Evolutionary conservation across 148 eudicot genomes (phyloP).

Genomic region (Heliamphora exappendiculata): DNA sequence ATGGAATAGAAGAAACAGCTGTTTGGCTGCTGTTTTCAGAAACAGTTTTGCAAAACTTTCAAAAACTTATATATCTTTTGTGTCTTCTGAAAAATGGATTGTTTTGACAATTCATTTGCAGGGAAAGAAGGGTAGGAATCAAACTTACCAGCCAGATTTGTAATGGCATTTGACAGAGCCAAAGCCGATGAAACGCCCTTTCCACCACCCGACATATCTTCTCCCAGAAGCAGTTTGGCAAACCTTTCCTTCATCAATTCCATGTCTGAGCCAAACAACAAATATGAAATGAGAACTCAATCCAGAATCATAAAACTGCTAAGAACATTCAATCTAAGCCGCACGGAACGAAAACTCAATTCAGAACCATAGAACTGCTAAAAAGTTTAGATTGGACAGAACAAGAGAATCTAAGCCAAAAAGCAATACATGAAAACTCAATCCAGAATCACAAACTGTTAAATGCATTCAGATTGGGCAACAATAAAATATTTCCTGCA

Average conservation of each 20-base stretch:
- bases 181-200: conserved; percentile 54
- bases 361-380: too few relatives aligned
- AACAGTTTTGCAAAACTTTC: too few relatives aligned
- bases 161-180: conserved; percentile 55
- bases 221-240: conserved; percentile 50
- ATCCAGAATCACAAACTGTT: too few relatives aligned
- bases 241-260: conserved; percentile 52
- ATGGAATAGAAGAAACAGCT: too few relatives aligned
- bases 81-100: too few relatives aligned
- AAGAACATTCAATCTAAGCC: background rate
- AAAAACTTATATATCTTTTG: too few relatives aligned
- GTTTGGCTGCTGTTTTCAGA: too few relatives aligned
- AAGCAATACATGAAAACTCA: background rate
- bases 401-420: conserved; percentile 30
- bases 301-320: background rate
- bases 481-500: background rate
- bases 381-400: too few relatives aligned
- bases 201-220: conserved; percentile 65
- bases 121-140: background rate
- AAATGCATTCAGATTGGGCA: background rate
- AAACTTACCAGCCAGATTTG: conserved; percentile 49
- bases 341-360: too few relatives aligned
- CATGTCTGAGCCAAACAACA: conserved; percentile 27
- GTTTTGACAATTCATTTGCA: background rate
- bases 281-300: background rate